Base-by-base conservation (phyloP, 1,139 yeast genomes). In the Candida glucosophila region DNA sequence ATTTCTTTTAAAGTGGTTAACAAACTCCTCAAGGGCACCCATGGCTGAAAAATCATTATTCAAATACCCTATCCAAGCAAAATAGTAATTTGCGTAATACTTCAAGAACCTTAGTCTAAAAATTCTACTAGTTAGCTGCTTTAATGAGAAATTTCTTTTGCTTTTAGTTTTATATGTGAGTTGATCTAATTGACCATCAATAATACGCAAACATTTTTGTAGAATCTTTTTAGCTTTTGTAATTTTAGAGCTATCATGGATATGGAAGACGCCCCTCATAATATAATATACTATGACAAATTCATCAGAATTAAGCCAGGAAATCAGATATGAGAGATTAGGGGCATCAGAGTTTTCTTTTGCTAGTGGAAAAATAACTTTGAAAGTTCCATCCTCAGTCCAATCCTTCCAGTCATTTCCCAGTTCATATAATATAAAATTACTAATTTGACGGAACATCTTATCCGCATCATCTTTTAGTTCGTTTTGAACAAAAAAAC, bases 241-340 rank as follows among this genome's bases (percentile, higher is more conserved):
- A n/a, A 50, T 52, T 28, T 54, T 55, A 39, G 53, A 44, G 0
- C 58, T 43, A 22, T 53, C 59, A 17, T 41, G 38, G 19, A 61
- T 32, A 23, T 53, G 49, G 12, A 51, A 39, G n/a, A 67, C 40
- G 2, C 68, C 72, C 11, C 59, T 52, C 9, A 61, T 37, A 22
- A 63, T 52, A 36, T 62, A 65, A 17, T 63, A 52, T 27, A 56
- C 29, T 11, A 62, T 43, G 3, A 55, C 49, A 37, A 63, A 65
- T 30, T 67, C 72, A 22, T 55, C 57, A 2, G 58, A 45, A 17
- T 55, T 51, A 12, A 67, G 33, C 73, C 74, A 68, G 5, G 38
- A 34, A 10, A 57, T 34, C 23, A 34, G 38, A 31, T 30, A 33
- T 12, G 30, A 23, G 5, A 27, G n/a, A 4, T 5, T 17, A 7